Percentiles rank a stretch among this genome's conserved stretches.
Conservation (phyloP, 345 rosid genomes). For the Hibiscus tridactylites region DNA sequence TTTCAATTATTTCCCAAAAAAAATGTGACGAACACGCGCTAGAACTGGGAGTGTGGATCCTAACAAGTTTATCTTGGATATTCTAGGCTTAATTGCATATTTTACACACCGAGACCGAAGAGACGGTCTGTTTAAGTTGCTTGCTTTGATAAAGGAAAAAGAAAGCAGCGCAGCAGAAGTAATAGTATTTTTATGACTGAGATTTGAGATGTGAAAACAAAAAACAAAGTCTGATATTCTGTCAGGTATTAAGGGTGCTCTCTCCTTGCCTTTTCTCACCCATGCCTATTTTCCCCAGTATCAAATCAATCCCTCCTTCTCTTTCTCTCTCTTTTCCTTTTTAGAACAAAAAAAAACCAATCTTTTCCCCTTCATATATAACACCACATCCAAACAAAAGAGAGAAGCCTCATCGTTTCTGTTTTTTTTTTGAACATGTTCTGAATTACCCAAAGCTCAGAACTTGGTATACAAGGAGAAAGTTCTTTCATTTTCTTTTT, state of each 20-base stretch:
- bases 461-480: background rate
- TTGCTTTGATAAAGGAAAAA: constrained; percentile 1
- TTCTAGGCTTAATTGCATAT: background rate
- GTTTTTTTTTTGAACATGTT: background rate
- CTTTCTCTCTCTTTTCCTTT: too few species aligned
- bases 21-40: constrained; percentile 10
- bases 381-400: background rate
- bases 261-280: background rate
- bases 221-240: constrained; percentile 29
- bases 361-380: background rate
- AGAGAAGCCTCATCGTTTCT: background rate
- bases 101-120: background rate
- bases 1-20: too few species aligned
- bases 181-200: background rate
- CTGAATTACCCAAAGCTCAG: background rate
- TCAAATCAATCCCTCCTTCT: background rate
- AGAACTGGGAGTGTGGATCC: background rate
- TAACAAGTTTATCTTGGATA: background rate
- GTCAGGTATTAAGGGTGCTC: constrained; percentile 44
- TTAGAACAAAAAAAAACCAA: too few species aligned
- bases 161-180: background rate
- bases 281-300: background rate
- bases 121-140: background rate
- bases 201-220: constrained; percentile 20
- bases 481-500: background rate